phyloP scores from a whole-genome alignment of 441 rosid species.

The Flueggea neowawraea region DNA sequence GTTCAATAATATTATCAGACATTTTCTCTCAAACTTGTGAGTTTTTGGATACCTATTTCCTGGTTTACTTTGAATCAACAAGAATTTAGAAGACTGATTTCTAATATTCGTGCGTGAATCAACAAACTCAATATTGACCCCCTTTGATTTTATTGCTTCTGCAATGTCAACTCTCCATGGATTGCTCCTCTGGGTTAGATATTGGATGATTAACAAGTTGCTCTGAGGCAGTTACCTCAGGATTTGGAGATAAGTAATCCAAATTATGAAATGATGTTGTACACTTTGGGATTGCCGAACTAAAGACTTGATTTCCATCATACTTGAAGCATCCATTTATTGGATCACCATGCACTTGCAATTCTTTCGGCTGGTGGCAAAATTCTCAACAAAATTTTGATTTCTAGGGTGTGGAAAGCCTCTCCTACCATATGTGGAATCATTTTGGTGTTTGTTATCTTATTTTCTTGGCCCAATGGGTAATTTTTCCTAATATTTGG shows the following conservation, averaged over 20 bases:
- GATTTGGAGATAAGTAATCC: slow-evolving; percentile 40
- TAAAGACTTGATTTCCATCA: slow-evolving; percentile 35
- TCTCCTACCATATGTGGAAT: slow-evolving; percentile 38
- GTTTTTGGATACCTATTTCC: no score
- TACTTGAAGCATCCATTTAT: slow-evolving; percentile 31
- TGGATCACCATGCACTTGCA: slow-evolving; percentile 22
- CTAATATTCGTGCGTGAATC: no score
- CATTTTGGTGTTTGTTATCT: slow-evolving; percentile 31
- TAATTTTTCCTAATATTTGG: slow-evolving; percentile 10
- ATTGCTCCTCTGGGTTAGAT: slow-evolving; percentile 40
- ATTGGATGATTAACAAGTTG: slow-evolving; percentile 35
- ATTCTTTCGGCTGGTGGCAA: slow-evolving; percentile 23
- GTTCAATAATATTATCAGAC: no score
- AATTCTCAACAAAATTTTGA: slow-evolving; percentile 33
- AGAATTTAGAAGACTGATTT: no score
- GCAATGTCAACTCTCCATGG: slow-evolving; percentile 54
- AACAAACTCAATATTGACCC: no score
- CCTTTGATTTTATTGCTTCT: no score
- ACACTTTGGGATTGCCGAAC: slow-evolving; percentile 35
- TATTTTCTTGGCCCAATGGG: slow-evolving; percentile 37
- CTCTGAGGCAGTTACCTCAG: slow-evolving; percentile 29
- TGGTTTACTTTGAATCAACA: no score
- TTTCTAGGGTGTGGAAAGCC: slow-evolving; percentile 31
- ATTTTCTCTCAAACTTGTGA: no score
- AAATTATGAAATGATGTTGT: slow-evolving; percentile 31